Base-by-base conservation (phyloP, 768 basidiomycete species). In the Kwoniella sp. region DNA sequence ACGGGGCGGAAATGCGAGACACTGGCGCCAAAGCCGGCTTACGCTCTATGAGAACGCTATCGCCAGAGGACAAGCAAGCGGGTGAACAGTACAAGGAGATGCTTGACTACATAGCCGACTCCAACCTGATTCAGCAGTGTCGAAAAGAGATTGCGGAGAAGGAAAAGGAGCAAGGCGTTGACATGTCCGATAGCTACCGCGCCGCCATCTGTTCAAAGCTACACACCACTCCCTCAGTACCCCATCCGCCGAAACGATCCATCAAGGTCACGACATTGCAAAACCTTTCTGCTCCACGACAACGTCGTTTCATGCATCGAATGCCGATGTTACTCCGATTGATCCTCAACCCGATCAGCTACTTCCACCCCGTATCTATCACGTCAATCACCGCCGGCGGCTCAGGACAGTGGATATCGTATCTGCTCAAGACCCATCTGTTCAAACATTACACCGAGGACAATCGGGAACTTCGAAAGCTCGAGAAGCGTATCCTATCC, bases 221-320 rank as follows among this genome's bases (percentile, higher is more conserved):
- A 58, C 67, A 69, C 25, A 26, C 45, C 5, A 51, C 30, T 7
- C 67, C 63, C 1, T 34, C 67, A 13, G 63, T 69, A 25, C 67
- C 67, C 7, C 67, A 69, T 29, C 67, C 67, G 13, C 67, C 67
- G 3, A 48, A 48, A 31, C 50, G 63, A 15, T 65, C 63, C 4
- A 65, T 69, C 67, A 65, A 65, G 29, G 67, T 69, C 41, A 69
- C 63, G 17, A 69, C 67, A 2, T 58, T 69, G 4, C 57, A 69
- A 31, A 60, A 60, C 28, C 45, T 69, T 17, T 61, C 63, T 12
- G 23, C 25, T 13, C 67, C 63, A 1, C 3, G 45, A 1, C 55
- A 22, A 20, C 25, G 63, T 20, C 29, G 29, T 29, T 55, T 65
- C 41, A 11, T 69, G 45, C 63, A 65, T 41, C 67, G 67, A 2